A percentile compares a stretch with the other conserved stretches of the same genome.
Conservation (phyloP, 164 flowering plant species). For the Vitis cinerea region DNA sequence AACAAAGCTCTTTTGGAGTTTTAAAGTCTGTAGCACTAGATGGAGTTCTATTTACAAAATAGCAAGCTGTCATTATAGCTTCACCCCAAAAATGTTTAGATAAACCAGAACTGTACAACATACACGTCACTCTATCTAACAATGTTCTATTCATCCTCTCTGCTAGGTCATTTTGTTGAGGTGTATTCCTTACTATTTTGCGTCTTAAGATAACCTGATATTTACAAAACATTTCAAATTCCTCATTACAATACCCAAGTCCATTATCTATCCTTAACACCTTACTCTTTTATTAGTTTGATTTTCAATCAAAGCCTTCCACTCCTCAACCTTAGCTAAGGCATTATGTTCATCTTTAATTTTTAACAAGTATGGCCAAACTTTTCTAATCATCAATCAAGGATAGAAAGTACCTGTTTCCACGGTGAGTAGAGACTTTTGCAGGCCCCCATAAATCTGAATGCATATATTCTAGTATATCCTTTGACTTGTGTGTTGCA, state of each 20-base stretch:
- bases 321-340: background rate
- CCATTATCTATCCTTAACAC: background rate
- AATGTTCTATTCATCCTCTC: constrained; percentile 1
- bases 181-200: background rate
- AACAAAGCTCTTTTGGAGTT: background rate
- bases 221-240: background rate
- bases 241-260: background rate
- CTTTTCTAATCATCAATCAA: background rate
- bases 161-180: constrained; percentile 11
- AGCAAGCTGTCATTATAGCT: background rate
- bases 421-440: no score
- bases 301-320: constrained; percentile 7
- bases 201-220: background rate
- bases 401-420: no score
- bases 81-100: constrained; percentile 8
- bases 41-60: constrained; percentile 1
- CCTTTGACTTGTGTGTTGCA: constrained; percentile 9
- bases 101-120: background rate
- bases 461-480: constrained; percentile 11
- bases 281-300: background rate
- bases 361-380: constrained; percentile 1
- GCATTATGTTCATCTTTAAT: background rate
- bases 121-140: background rate
- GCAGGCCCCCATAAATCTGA: constrained; percentile 21
- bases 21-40: background rate